Evolutionary conservation across 1,284 basidiomycete genomes (phyloP), one percentile per base, ranked within the genome.

Genomic region (Moesziomyces globuligerus): DNA sequence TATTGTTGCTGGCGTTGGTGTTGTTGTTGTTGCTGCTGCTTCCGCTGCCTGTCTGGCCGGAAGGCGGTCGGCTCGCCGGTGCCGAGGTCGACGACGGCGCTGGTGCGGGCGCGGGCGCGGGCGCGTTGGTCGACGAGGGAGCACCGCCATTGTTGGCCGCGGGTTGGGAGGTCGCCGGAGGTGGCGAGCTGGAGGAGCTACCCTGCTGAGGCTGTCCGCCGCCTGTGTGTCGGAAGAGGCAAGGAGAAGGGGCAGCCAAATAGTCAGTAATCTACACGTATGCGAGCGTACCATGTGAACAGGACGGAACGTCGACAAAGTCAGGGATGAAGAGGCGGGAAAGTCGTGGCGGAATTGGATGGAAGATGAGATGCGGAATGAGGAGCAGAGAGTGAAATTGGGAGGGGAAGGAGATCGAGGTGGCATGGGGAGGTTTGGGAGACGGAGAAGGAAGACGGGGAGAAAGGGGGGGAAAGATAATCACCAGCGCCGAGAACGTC

Each of bases 401-500:
- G n/a, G n/a, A 28, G 18, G 34, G 32, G 32, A 15, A 32, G 44
- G 24, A 18, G 41, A 32, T 21, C 37, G 17, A 46, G 10, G 10
- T n/a, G 13, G 3, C 20, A 28, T n/a, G 40, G 18, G 15, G 23
- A 32, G 20, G n/a, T 34, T 26, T 11, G 23, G 26, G 37, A 21
- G 36, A 3, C 29, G 43, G 25, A 28, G 24, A 7, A 46, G 18
- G 29, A 3, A 43, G 23, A 15, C 28, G 26, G 34, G 9, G 32
- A 20, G 37, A 15, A 26, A 23, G 43, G 42, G 24, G 40, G 51
- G 29, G n/a, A 48, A 48, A 41, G 58, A 69, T 69, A 69, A 49
- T 69, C 55, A 69, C 66, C 65, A 62, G 65, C 65, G 42, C 65
- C 66, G 44, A 69, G 25, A 45, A 69, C n/a, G 21, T 69, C 66